These are phyloP conservation scores for Allantophomopsis lycopodina DNA, from an alignment of 2,329 filamentous ascomycete genomes.

Conservation along the genomic window DNA sequence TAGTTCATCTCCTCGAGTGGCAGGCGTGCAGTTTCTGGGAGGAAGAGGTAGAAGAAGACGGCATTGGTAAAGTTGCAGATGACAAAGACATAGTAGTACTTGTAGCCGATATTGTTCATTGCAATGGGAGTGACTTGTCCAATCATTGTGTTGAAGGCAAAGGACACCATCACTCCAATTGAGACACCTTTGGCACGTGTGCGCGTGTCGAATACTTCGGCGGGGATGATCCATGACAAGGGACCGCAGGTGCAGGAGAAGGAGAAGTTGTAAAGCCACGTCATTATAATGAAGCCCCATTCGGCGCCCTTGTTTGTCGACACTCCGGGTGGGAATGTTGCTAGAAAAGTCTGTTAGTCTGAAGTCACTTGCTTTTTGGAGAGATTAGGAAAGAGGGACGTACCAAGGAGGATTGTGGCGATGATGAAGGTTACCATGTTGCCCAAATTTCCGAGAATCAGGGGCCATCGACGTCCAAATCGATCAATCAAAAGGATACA, in stretches of 20 bases:
- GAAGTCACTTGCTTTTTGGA: not conserved
- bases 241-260: conserved; percentile 62
- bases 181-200: conserved; percentile 64
- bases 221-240: conserved; percentile 46
- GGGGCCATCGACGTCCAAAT: conserved; percentile 53
- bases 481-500: conserved; percentile 58
- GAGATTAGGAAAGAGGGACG: conserved; percentile 6
- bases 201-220: conserved; percentile 66
- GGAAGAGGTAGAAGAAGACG: conserved; percentile 51
- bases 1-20: conserved; percentile 58
- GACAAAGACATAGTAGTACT: conserved; percentile 42
- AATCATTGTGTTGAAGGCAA: conserved; percentile 68
- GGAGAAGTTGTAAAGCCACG: conserved; percentile 66
- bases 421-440: conserved; percentile 62
- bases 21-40: conserved; percentile 51
- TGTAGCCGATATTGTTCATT: conserved; percentile 29
- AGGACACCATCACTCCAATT: conserved; percentile 59
- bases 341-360: conserved; percentile 2
- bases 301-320: conserved; percentile 34
- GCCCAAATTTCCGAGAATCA: conserved; percentile 56
- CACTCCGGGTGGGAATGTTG: conserved; percentile 40
- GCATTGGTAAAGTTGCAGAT: conserved; percentile 57
- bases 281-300: conserved; percentile 61
- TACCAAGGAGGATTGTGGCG: conserved; percentile 30
- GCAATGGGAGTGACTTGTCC: conserved; percentile 51